These are phyloP conservation scores for Candida germanica DNA, from an alignment of 805 yeast species.

Conservation along the genomic window DNA sequence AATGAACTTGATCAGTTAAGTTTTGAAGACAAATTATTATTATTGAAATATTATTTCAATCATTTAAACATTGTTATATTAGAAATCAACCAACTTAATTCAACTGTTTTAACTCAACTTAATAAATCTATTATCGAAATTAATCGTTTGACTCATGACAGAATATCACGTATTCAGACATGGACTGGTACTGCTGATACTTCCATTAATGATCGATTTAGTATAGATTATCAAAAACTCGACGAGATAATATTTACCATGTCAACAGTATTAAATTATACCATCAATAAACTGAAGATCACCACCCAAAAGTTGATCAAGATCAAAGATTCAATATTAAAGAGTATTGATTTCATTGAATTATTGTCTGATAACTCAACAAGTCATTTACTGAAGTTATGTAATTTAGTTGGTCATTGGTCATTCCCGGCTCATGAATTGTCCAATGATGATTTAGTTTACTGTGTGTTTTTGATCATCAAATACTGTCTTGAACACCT, in stretches of 20 bases:
- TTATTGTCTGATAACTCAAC: constrained; percentile 24
- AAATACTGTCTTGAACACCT: constrained; percentile 37
- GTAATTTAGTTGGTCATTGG: constrained; percentile 56
- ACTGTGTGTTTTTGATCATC: constrained; percentile 57
- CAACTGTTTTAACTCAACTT: neutral
- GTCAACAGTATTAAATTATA: constrained; percentile 27
- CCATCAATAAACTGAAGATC: constrained; percentile 21
- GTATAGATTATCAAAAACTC: constrained; percentile 4
- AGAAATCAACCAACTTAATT: neutral
- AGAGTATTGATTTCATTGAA: constrained; percentile 28
- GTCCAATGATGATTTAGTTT: constrained; percentile 61
- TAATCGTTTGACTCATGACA: constrained; percentile 20
- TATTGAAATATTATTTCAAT: constrained; percentile 34
- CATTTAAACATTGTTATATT: constrained; percentile 33
- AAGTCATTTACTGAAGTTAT: constrained; percentile 24
- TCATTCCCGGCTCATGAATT: constrained; percentile 68
- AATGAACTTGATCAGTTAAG: constrained; percentile 19
- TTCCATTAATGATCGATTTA: constrained; percentile 2
- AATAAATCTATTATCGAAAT: constrained; percentile 10
- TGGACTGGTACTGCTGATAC: constrained; percentile 41
- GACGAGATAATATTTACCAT: constrained; percentile 32
- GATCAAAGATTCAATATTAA: constrained; percentile 23
- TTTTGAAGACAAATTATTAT: constrained; percentile 25
- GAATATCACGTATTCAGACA: constrained; percentile 39
- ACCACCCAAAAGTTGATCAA: constrained; percentile 20